A percentile compares a stretch with the other conserved stretches of the same genome.
Conservation (phyloP, 495 filamentous ascomycete genomes). For the Neurospora cerealis region DNA sequence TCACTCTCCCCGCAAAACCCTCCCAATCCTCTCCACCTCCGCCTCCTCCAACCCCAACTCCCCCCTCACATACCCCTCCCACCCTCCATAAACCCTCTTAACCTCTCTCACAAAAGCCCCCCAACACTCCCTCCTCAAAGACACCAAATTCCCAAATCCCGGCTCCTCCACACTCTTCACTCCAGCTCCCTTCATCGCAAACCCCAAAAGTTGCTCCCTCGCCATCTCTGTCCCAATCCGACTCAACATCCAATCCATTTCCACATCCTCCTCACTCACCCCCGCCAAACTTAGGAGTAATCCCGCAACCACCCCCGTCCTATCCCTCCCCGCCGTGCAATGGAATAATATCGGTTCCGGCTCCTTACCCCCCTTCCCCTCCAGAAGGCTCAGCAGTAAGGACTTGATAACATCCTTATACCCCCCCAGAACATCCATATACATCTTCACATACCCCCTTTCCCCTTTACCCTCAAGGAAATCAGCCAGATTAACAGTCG, state of each 20-base stretch:
- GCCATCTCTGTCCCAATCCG: conserved; percentile 37
- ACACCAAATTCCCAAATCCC: conserved; percentile 33
- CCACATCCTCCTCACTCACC: conserved; percentile 32
- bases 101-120: conserved; percentile 27
- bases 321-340: conserved; percentile 53
- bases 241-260: conserved; percentile 42
- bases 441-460: conserved; percentile 29
- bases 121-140: conserved; percentile 26
- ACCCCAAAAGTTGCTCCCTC: conserved; percentile 29
- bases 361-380: too few relatives aligned
- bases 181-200: conserved; percentile 23
- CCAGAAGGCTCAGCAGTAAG: too few relatives aligned
- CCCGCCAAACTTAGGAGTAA: conserved; percentile 47
- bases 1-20: conserved; percentile 19
- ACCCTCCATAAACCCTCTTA: conserved; percentile 30
- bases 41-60: conserved; percentile 29
- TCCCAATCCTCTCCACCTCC: conserved; percentile 30
- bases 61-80: conserved; percentile 31
- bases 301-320: conserved; percentile 52
- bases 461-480: conserved; percentile 35
- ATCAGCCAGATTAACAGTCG: conserved; percentile 17
- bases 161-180: conserved; percentile 20
- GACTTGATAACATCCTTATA: too few relatives aligned
- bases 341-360: conserved; percentile 32
- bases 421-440: conserved; percentile 18